phyloP scores from a whole-genome alignment of 176 grass and related monocot genomes.

The Oryza coarctata region DNA sequence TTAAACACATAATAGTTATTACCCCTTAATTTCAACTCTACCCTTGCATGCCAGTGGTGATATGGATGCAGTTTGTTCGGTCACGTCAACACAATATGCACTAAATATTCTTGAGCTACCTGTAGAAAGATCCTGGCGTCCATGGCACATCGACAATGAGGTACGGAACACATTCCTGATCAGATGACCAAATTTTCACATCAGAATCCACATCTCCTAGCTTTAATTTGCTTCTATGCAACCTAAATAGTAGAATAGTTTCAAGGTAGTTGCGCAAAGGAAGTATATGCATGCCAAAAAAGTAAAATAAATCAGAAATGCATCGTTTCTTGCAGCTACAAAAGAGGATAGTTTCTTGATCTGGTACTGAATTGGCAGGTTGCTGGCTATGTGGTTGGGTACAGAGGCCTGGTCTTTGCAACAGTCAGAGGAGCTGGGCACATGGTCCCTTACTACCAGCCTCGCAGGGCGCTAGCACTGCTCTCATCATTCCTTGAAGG shows the following conservation, averaged over 20 bases:
- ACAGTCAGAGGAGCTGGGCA: slow-evolving; percentile 69
- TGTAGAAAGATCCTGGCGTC: slow-evolving; percentile 52
- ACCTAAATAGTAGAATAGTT: neutral
- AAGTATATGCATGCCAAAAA: neutral
- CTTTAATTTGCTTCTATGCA: neutral
- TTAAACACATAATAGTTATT: neutral
- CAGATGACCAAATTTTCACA: slow-evolving; percentile 8
- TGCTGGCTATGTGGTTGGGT: slow-evolving; percentile 56
- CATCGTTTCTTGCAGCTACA: neutral
- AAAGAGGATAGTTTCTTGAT: neutral
- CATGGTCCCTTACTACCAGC: slow-evolving; percentile 64
- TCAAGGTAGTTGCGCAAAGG: neutral
- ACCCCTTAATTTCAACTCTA: slow-evolving; percentile 15
- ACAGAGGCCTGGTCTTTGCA: slow-evolving; percentile 43
- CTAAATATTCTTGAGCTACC: slow-evolving; percentile 46
- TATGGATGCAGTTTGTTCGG: slow-evolving; percentile 59
- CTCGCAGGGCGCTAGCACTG: slow-evolving; percentile 54
- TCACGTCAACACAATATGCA: slow-evolving; percentile 57
- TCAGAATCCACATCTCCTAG: slow-evolving; percentile 16
- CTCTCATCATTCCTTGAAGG: slow-evolving; percentile 56
- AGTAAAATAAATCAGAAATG: neutral
- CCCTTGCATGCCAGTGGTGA: slow-evolving; percentile 48
- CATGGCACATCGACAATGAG: slow-evolving; percentile 55
- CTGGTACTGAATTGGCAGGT: slow-evolving; percentile 42
- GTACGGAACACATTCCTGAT: slow-evolving; percentile 17